These are phyloP conservation scores for Gossypium rotundifolium DNA, from an alignment of 345 rosid species.

Conservation along the genomic window DNA sequence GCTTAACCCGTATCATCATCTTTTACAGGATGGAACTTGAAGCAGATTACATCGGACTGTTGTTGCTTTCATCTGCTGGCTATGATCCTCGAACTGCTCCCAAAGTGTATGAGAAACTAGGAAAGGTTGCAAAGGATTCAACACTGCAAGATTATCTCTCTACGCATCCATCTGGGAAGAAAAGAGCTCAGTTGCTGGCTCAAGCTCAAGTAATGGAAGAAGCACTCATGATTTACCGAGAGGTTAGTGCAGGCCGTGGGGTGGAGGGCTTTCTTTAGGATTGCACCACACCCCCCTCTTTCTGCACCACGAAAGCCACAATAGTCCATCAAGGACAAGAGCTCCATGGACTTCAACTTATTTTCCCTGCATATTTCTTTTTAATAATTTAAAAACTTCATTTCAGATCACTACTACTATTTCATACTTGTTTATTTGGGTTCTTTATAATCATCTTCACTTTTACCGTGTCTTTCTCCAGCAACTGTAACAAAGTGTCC, in stretches of 20 bases:
- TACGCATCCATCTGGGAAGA: slow-evolving; percentile 92
- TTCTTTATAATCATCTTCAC: background rate
- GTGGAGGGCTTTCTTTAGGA: slow-evolving; percentile 75
- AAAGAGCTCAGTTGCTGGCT: slow-evolving; percentile 65
- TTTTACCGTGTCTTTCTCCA: background rate
- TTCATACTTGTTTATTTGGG: background rate
- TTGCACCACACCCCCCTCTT: background rate
- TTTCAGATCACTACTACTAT: background rate
- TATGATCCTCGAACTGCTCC: slow-evolving; percentile 90
- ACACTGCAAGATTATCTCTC: slow-evolving; percentile 60
- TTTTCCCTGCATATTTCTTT: background rate
- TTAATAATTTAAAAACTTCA: background rate
- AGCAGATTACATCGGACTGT: slow-evolving; percentile 83
- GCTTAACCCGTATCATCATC: background rate
- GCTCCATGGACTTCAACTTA: background rate
- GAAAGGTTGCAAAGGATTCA: slow-evolving; percentile 48
- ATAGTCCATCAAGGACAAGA: background rate
- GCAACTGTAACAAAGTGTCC: background rate
- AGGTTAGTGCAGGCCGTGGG: slow-evolving; percentile 52
- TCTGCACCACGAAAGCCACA: background rate
- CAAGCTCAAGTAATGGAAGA: slow-evolving; percentile 92
- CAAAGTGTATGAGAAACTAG: slow-evolving; percentile 69
- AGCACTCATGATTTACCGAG: slow-evolving; percentile 68
- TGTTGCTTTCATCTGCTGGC: slow-evolving; percentile 82
- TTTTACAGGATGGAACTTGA: slow-evolving; percentile 85